A percentile compares a stretch with the other conserved stretches of the same genome.
These are phyloP conservation scores for Yarrowia divulgata DNA, from an alignment of 805 yeast species.

Conservation along the genomic window DNA sequence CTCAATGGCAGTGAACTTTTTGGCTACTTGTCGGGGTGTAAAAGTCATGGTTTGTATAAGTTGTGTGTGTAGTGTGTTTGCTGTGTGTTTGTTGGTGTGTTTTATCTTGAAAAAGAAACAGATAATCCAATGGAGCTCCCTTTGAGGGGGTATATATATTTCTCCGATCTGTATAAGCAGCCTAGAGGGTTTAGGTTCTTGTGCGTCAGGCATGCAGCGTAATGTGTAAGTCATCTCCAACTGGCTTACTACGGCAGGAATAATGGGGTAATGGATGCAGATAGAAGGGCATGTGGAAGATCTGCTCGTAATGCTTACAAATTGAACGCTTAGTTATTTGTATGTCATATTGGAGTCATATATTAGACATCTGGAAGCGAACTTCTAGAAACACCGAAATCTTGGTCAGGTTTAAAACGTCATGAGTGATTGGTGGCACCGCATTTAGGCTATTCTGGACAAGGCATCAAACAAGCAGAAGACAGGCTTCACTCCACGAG, in stretches of 20 bases:
- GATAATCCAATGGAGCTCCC: background rate
- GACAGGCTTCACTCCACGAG: background rate
- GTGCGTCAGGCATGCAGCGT: background rate
- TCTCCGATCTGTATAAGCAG: constrained; percentile 1
- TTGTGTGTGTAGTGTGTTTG: constrained; percentile 11
- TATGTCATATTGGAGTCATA: background rate
- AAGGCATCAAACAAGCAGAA: background rate
- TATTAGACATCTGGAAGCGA: background rate
- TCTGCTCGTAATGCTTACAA: background rate
- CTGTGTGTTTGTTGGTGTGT: constrained; percentile 4
- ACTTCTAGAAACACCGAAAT: background rate
- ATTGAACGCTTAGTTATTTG: background rate
- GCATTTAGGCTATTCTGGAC: background rate
- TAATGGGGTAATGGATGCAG: constrained; percentile 17
- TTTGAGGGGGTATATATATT: background rate
- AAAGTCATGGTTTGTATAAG: constrained; percentile 25
- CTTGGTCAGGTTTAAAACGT: background rate
- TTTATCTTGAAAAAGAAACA: background rate
- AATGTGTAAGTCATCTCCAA: constrained; percentile 21
- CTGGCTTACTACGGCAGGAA: constrained; percentile 10
- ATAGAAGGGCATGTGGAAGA: background rate
- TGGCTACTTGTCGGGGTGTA: constrained; percentile 57
- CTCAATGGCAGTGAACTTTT: constrained; percentile 64
- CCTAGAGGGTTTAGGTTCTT: background rate
- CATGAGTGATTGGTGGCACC: background rate